Evolutionary conservation across 192 early-diverging fungal species (phyloP), one percentile per base, ranked within the genome.

Genomic region (Gigaspora rosea): DNA sequence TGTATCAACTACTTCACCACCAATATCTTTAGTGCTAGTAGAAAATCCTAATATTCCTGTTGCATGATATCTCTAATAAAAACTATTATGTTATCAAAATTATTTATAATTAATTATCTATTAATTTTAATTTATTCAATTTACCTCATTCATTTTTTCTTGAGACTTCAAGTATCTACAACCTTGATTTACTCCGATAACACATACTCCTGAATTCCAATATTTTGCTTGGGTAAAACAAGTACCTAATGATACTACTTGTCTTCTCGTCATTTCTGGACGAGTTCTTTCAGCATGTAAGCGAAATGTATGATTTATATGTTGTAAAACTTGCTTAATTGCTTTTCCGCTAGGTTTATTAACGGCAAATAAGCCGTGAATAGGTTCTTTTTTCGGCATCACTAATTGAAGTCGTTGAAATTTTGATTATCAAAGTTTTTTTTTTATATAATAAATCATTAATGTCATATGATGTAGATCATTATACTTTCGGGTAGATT

Each of bases 301-400:
- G 16, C 63, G 63, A 8, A 46, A 33, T 0, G 63, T 46, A 22
- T 65, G 32, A 46, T 65, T 65, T 33, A 65, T 65, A 13, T 32
- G 27, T 32, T 33, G n/a, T 32, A 65, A 27, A 9, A 65, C 63
- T 65, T 65, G 63, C 22, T 33, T n/a, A 46, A 33, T 16, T 41
- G 63, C 27, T 46, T 22, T 32, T 22, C 63, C 63, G 8, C 32
- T 33, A 16, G 63, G 63, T 33, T 65, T 65, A 9, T 65, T 65
- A 32, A 46, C 41, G 4, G 63, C 63, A 65, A 65, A 65, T 33
- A 65, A 46, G 6, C 63, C 63, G 7, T 65, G 63, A 65, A 65
- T 8, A 3, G 16, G 5, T 65, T 41, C 41, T 46, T 65, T 65
- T 16, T 65, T 65, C 27, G 63, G n/a, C 63, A 65, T 65, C 20